A percentile compares a stretch with the other conserved stretches of the same genome.
Conservation (phyloP, 768 basidiomycete genomes). For the Pleurotus pulmonarius region DNA sequence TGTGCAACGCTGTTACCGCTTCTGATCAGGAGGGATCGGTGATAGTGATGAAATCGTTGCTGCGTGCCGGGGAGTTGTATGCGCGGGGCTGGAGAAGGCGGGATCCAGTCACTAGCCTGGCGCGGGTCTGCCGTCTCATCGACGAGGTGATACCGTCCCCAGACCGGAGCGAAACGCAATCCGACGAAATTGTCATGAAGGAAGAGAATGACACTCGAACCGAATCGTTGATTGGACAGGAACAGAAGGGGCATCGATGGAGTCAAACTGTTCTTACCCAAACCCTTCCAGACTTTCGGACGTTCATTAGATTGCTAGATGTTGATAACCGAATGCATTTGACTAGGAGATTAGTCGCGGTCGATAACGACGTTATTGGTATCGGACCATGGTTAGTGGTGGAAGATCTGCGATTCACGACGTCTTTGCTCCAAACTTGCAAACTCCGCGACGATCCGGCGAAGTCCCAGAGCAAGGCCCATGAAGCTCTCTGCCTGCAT, state of each 20-base stretch:
- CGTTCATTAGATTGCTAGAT: conserved; percentile 56
- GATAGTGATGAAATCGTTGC: conserved; percentile 5
- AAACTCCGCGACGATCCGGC: conserved; percentile 13
- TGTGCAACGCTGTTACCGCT: background rate
- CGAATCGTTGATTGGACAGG: conserved; percentile 18
- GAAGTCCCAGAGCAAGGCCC: conserved; percentile 34
- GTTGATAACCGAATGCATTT: conserved; percentile 51
- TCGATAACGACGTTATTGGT: conserved; percentile 56
- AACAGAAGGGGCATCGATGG: conserved; percentile 40
- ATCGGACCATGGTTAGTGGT: conserved; percentile 67
- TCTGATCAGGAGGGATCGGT: background rate
- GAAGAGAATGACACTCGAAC: background rate
- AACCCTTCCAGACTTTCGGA: conserved; percentile 47
- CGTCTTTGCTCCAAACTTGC: background rate
- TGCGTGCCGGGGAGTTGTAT: background rate
- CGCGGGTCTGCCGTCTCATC: conserved; percentile 52
- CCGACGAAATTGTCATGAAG: conserved; percentile 5
- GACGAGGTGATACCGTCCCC: conserved; percentile 50
- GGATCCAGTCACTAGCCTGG: background rate
- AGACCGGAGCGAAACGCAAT: conserved; percentile 10
- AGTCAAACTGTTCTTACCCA: conserved; percentile 51
- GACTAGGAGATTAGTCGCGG: conserved; percentile 46
- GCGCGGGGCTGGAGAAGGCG: background rate
- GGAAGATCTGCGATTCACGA: conserved; percentile 49
- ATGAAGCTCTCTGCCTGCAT: conserved; percentile 44